Evolutionary conservation across 2,329 filamentous ascomycete genomes (phyloP), one percentile per base, ranked within the genome.

Genomic region (Epichloe elymi): DNA sequence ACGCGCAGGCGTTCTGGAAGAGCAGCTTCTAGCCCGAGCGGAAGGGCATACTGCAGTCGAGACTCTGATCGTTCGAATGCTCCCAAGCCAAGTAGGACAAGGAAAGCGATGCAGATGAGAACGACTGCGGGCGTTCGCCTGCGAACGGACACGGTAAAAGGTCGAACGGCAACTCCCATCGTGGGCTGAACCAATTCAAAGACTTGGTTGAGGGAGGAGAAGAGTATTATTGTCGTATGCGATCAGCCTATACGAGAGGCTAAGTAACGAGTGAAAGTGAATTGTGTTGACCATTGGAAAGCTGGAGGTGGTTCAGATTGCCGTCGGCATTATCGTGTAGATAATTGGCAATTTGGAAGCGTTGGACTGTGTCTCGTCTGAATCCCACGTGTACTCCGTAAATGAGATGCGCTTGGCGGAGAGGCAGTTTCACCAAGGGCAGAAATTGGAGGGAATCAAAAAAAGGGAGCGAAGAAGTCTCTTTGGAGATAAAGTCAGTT

Each of bases 1-100:
- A 36, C 54, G 52, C 48, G 61, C 53, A 48, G 47, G 43, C 19
- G 46, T 20, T 50, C 60, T 41, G 37, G 53, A 42, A 48, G 59
- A 55, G 26, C 61, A 52, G 45, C 47, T 41, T 60, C 54, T 15
- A 57, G 53, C 38, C 54, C 51, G 12, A 62, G 55, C 3, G 61
- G 56, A 10, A 62, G 49, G 6, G 50, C 19, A 48, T 53, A 48
- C 47, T 50, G 53, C 44, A 53, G 48, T 42, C 49, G 50, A 14
- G 48, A 50, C 20, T 52, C 53, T 11, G 51, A 54, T 19, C 51
- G 47, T 48, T 49, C 46, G 11, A 54, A 52, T 10, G 42, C 43
- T 15, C 42, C 52, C 14, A 52, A 43, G 36, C n/a, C 42, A 17
- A 54, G 50, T 4, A 54, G 46, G 6, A 51, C 19, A 5, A 54